Conservation (phyloP, 768 basidiomycete species). For the Panaeolus cyanescens region DNA sequence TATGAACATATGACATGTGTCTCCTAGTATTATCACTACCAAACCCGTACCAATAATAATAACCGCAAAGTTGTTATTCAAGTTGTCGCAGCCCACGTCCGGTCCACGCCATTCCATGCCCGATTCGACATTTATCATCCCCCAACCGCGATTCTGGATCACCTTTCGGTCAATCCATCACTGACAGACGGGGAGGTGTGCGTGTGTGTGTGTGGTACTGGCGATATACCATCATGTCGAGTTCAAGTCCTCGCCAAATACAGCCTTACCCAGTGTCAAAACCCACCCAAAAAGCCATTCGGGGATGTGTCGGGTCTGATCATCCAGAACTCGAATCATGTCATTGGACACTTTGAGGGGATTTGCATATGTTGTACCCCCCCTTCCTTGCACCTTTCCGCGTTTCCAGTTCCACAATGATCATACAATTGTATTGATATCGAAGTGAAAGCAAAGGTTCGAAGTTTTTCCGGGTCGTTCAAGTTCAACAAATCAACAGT, state of each 20-base stretch:
- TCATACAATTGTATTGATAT: not conserved
- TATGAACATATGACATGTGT: no score
- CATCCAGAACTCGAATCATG: no score
- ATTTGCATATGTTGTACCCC: not conserved
- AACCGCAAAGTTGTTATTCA: no score
- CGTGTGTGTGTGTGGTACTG: no score
- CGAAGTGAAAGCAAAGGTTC: slow-evolving; percentile 1
- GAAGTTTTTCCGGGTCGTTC: not conserved
- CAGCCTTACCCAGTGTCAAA: not conserved
- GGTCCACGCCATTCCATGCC: not conserved
- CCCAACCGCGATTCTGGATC: not conserved
- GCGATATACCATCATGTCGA: not conserved
- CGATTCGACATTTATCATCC: not conserved
- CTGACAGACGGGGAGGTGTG: no score
- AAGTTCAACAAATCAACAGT: not conserved
- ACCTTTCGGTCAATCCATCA: no score
- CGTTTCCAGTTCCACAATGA: slow-evolving; percentile 1
- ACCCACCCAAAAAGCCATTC: not conserved
- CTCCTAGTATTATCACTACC: no score
- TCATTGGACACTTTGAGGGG: not conserved
- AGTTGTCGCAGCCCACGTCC: not conserved
- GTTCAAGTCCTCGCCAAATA: not conserved
- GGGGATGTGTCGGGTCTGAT: slow-evolving; percentile 1
- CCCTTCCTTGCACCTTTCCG: not conserved
- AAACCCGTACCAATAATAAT: no score